Evolutionary conservation across 2,329 filamentous ascomycete genomes (phyloP), one percentile per base, ranked within the genome.

Genomic region (Ophiostoma perfectum): DNA sequence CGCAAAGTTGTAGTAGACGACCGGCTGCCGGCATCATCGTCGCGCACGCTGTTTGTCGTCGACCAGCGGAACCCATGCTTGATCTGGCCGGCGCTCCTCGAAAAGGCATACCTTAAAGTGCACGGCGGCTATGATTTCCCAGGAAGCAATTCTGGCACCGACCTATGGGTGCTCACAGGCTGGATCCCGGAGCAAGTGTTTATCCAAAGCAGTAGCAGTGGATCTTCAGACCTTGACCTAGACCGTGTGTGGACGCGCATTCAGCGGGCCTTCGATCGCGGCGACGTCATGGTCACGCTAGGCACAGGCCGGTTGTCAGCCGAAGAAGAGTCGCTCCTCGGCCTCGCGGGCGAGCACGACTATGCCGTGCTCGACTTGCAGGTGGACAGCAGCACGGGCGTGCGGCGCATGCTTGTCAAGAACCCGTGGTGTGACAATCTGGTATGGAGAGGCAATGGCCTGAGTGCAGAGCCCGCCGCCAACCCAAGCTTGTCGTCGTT

Each of bases 151-250:
- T 98, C 94, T 0, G 93, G 92, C 11, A 98, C 94, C 2, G 95
- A 99, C 78, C 80, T 99, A 4, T 96, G 92, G 87, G 90, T 96
- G 1, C 79, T 99, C 67, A 96, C 91, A 0, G 94, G 95, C 42
- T 99, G 95, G 95, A 93, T 99, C 65, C 95, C 95, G 0, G 93
- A 99, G 78, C 95, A 99, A 77, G 81, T 98, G 1, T 97, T 97
- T 74, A 81, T 98, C 1, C 93, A 97, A 75, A 88, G 84, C 72
- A 90, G 63, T 42, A 47, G 41, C 41, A 64, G 63, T 41, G 63
- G 63, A 5, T 64, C 63, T 8, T 36, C 95, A 71, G 92, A 72
- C 9, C 83, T 93, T 2, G 88, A 93, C 60, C 84, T 89, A 0
- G 85, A 91, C 65, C 82, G 87, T 66, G 84, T 95, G 0, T 99